These are phyloP conservation scores for Diplosphaera chodatii DNA, from an alignment of 139 green algal genomes.

Conservation along the genomic window DNA sequence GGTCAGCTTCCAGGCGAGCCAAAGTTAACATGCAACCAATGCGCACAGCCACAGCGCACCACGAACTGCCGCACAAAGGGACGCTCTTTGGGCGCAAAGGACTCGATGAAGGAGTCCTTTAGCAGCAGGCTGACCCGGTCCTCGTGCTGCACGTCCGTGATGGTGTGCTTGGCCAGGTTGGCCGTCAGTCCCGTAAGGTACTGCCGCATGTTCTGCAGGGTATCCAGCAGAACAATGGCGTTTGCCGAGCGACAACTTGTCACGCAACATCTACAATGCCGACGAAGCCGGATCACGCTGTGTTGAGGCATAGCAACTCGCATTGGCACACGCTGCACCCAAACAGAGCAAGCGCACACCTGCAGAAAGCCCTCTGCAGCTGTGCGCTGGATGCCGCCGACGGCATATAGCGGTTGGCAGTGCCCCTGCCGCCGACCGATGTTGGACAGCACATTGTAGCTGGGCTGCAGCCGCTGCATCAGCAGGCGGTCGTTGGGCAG, in stretches of 20 bases:
- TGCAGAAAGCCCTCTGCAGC: slow-evolving; percentile 33
- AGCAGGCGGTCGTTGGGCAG: slow-evolving; percentile 50
- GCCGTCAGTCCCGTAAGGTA: slow-evolving; percentile 56
- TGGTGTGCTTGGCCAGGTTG: slow-evolving; percentile 67
- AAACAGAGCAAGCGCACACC: no score
- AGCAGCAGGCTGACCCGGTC: slow-evolving; percentile 52
- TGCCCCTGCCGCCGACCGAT: slow-evolving; percentile 5
- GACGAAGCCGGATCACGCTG: no score
- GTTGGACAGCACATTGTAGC: slow-evolving; percentile 45
- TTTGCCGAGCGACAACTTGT: no score
- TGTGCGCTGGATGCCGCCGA: slow-evolving; percentile 26
- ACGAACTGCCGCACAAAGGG: slow-evolving; percentile 73
- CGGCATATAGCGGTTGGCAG: slow-evolving; percentile 27
- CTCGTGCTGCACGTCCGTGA: slow-evolving; percentile 69
- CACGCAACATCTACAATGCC: no score
- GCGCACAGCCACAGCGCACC: background rate
- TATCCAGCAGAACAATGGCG: background rate
- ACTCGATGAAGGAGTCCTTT: slow-evolving; percentile 71
- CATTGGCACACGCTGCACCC: no score
- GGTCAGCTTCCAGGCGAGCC: background rate
- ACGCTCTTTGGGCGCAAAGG: slow-evolving; percentile 48
- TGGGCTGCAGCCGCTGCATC: slow-evolving; percentile 33
- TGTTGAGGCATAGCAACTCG: no score
- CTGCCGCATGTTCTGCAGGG: slow-evolving; percentile 18
- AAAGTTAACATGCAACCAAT: no score